A percentile compares a stretch with the other conserved stretches of the same genome.
These are phyloP conservation scores for Drechslerella coelobrocha DNA, from an alignment of 2,329 filamentous ascomycete species.

Conservation along the genomic window DNA sequence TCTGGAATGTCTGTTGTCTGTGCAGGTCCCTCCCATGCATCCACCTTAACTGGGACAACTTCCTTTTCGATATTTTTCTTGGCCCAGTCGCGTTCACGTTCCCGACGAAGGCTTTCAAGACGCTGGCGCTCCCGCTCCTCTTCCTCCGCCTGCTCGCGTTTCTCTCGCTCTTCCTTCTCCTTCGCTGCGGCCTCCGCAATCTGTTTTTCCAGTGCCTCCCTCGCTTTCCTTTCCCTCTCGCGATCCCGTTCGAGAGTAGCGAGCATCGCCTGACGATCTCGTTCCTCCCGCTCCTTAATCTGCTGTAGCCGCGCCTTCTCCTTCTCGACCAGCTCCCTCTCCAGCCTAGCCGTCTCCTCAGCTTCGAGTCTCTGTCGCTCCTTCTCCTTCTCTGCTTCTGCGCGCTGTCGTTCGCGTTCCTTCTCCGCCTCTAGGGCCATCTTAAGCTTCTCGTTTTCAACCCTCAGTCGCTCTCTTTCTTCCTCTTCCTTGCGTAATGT, in stretches of 20 bases:
- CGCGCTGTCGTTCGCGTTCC: constrained; percentile 55
- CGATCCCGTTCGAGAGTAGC: constrained; percentile 44
- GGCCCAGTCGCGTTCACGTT: constrained; percentile 55
- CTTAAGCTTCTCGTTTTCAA: constrained; percentile 57
- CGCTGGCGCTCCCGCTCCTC: constrained; percentile 56
- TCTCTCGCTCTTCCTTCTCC: constrained; percentile 56
- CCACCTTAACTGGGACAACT: constrained; percentile 55
- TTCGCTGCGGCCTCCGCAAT: constrained; percentile 54
- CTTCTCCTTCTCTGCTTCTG: constrained; percentile 55
- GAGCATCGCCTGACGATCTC: constrained; percentile 46
- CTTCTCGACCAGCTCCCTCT: constrained; percentile 51
- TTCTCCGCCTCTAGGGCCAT: constrained; percentile 56
- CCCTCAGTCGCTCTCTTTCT: constrained; percentile 53
- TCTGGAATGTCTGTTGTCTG: constrained; percentile 47
- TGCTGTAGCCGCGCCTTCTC: constrained; percentile 51
- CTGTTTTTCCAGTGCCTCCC: constrained; percentile 51
- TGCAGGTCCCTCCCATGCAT: constrained; percentile 50
- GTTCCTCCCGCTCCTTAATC: constrained; percentile 48
- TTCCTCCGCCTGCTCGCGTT: constrained; percentile 61
- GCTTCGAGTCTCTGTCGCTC: constrained; percentile 42
- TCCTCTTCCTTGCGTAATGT: constrained; percentile 56
- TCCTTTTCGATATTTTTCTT: constrained; percentile 56
- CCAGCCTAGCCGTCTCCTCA: constrained; percentile 50
- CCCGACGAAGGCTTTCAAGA: constrained; percentile 51
- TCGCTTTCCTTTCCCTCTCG: constrained; percentile 53